Evolutionary conservation across 139 green algal species (phyloP).

Genomic region (Ettlia oleoabundans): DNA sequence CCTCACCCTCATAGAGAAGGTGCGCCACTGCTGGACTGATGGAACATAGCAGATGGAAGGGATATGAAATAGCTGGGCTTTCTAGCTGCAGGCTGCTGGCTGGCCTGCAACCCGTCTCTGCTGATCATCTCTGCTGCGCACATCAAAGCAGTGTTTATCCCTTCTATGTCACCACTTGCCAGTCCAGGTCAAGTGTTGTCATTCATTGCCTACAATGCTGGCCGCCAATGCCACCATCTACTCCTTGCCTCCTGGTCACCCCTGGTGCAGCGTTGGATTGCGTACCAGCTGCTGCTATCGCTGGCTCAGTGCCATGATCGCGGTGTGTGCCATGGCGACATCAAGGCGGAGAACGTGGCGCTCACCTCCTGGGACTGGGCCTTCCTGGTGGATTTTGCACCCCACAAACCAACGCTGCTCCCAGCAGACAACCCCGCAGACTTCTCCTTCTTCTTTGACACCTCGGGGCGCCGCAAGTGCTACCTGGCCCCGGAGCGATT

Average conservation of each 20-base stretch:
- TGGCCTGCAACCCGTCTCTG: too few relatives aligned
- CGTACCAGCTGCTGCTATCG: constrained; percentile 90
- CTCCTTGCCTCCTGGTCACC: background rate
- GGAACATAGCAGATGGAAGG: background rate
- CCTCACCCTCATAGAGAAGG: constrained; percentile 90
- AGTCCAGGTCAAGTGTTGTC: too few relatives aligned
- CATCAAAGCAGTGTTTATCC: too few relatives aligned
- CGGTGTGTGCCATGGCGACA: constrained; percentile 92
- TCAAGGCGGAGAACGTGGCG: constrained; percentile 95
- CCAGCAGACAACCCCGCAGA: constrained; percentile 96
- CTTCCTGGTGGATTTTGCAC: constrained; percentile 91
- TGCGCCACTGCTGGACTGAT: constrained; percentile 17
- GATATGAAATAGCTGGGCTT: too few relatives aligned
- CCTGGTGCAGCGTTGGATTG: constrained; percentile 81
- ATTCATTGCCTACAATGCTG: too few relatives aligned
- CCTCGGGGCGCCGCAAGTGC: constrained; percentile 83
- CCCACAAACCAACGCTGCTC: constrained; percentile 91
- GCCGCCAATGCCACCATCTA: background rate
- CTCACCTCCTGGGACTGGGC: constrained; percentile 91
- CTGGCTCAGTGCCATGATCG: constrained; percentile 76
- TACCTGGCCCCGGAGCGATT: constrained; percentile 96
- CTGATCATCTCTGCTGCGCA: too few relatives aligned
- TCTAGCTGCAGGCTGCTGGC: too few relatives aligned
- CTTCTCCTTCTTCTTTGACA: constrained; percentile 99
- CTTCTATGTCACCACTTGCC: too few relatives aligned